Evolutionary conservation across 2,329 filamentous ascomycete genomes (phyloP), one percentile per base, ranked within the genome.

Genomic region (Fusarium poae): DNA sequence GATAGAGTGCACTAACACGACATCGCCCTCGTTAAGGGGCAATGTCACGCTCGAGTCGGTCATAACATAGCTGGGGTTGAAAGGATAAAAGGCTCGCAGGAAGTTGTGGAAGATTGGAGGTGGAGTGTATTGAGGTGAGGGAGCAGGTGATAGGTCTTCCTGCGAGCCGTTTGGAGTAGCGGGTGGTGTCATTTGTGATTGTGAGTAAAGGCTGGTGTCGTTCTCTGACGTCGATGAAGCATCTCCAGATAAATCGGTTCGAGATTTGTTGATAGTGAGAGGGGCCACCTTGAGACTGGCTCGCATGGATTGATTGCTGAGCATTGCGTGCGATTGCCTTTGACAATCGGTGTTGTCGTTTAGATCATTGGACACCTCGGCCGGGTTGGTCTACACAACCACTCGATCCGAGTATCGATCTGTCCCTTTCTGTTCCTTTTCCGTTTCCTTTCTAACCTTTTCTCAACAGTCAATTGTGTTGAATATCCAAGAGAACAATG

Each of bases 1-100:
- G 71, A 98, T 92, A 6, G 96, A 97, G 79, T 99, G 96, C 23
- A 99, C 92, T 60, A 99, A 82, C 55, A 99, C 91, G 49, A 99
- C 88, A 75, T 99, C 96, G 62, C 96, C 96, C 76, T 96, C 91
- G 72, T 92, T 92, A 58, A 99, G 86, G 23, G 94, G 92, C 13
- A 97, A 84, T 13, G 95, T 98, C 57, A 98, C 92, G 12, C 93
- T 96, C 13, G 92, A 91, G 60, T 94, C 92, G n/a, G 89, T 89
- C 63, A 93, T 88, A 42, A 91, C 87, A 73, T 90, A 89, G 62
- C 86, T 89, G 2, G 95, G 94, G 60, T 94, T 90, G 78, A 97
- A 99, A 27, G 93, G 92, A 78, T 97, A 97, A 77, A 97, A 95
- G 50, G 96, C 96, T 70, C 96, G 91, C 45, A 99, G 85, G 77